Base-by-base conservation (phyloP, 2,329 filamentous ascomycete species). In the Talaromyces marneffei region DNA sequence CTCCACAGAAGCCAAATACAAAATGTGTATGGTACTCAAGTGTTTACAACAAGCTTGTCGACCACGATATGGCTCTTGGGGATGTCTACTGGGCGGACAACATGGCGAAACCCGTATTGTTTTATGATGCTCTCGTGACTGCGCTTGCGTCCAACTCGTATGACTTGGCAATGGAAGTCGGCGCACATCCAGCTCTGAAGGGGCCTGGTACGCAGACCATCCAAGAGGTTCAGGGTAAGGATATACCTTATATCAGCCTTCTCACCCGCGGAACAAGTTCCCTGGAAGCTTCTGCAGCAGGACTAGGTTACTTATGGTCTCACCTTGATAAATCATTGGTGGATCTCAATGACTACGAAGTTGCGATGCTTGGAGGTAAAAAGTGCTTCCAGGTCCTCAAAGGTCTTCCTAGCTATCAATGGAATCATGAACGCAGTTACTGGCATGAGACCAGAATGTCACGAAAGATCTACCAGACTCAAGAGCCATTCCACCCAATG, bases 21-120 rank as follows among this genome's bases (percentile, higher is more conserved):
- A 46, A 27, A 23, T 25, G 18, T 18, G 25, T 29, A 25, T 58
- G 56, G 56, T 31, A 31, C 23, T 58, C 56, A 12, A 58, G 56
- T 31, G 56, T 58, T 23, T 14, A 23, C 8, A 27, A 23, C n/a
- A 27, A 14, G 25, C n/a, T 27, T 6, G 31, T 40, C 25, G 18
- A 25, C 12, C 33, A 23, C 31, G 33, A 56, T 8, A 39, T 39
- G n/a, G 4, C 54, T 42, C 57, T 62, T 20, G 20, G 18, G 7
- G 44, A 65, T 12, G 29, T 48, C 2, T 76, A 78, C 59, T 77
- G 74, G 72, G 65, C 68, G 1, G 64, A 68, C 23, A 77, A 77
- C 60, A 65, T 78, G 66, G 56, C 68, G 0, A 62, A 66, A 1
- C 64, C 72, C 2, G 73, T 77, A 12, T 63, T 69, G 2, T 77